Percentiles rank a stretch among this genome's conserved stretches.
phyloP scores from a whole-genome alignment of 2,329 filamentous ascomycete genomes.

The Fusarium nematophilum region DNA sequence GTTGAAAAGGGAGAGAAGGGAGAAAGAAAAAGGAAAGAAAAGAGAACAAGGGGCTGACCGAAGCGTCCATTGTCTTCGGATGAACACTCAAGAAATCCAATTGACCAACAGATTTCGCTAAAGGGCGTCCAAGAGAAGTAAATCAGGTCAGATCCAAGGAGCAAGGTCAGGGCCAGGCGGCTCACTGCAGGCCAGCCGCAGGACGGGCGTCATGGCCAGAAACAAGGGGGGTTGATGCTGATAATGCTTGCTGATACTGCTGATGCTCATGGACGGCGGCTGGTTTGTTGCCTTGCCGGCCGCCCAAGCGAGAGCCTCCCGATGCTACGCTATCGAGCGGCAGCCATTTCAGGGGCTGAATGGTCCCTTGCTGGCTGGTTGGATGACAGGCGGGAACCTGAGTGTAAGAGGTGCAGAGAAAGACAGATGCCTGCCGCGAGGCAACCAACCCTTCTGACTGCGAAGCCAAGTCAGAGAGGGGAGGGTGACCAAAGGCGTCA shows the following conservation, averaged over 20 bases:
- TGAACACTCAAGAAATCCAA: constrained; percentile 3
- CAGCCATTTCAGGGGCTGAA: constrained; percentile 32
- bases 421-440: constrained; percentile 6
- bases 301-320: constrained; percentile 26
- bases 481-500: not conserved
- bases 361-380: not conserved
- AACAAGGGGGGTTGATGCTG: constrained; percentile 11
- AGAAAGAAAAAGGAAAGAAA: constrained; percentile 19
- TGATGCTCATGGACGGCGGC: constrained; percentile 11
- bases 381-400: not conserved
- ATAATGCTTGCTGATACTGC: constrained; percentile 14
- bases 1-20: constrained; percentile 10
- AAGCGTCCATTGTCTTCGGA: constrained; percentile 5
- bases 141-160: constrained; percentile 5
- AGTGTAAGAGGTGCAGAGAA: not conserved
- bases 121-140: not conserved
- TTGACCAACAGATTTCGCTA: constrained; percentile 19
- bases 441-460: no score
- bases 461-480: not conserved
- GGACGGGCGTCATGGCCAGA: constrained; percentile 12
- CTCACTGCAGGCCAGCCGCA: constrained; percentile 5
- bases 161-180: constrained; percentile 19
- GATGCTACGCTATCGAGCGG: constrained; percentile 28
- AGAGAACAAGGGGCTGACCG: not conserved
- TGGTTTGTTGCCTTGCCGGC: constrained; percentile 29